phyloP scores from a whole-genome alignment of 2,329 filamentous ascomycete genomes.

The Paramyrothecium sp. region DNA sequence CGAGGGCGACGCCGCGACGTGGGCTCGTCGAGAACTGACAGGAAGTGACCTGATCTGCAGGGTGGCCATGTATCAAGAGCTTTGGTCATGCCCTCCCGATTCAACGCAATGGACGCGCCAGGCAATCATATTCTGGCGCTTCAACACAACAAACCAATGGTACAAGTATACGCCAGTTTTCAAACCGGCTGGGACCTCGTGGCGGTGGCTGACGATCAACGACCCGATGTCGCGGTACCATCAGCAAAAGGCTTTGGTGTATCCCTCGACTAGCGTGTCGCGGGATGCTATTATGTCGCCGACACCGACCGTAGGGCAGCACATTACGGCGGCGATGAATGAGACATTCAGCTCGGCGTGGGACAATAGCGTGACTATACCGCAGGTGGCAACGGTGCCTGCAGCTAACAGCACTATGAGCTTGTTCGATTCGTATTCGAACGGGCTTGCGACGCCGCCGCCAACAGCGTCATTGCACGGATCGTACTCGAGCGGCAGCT shows the following conservation, averaged over 20 bases:
- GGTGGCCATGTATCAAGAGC: conserved; percentile 67
- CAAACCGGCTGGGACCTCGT: conserved; percentile 53
- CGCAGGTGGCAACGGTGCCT: conserved; percentile 31
- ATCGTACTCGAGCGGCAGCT: conserved; percentile 43
- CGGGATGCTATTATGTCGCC: conserved; percentile 53
- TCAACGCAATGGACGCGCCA: conserved; percentile 53
- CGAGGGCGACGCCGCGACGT: conserved; percentile 37
- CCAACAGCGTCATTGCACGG: conserved; percentile 50
- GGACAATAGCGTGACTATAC: conserved; percentile 30
- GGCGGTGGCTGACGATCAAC: conserved; percentile 61
- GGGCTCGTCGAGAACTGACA: conserved; percentile 38
- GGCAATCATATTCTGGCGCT: conserved; percentile 63
- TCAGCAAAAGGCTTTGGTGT: conserved; percentile 45
- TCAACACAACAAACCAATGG: conserved; percentile 52
- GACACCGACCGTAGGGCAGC: conserved; percentile 47
- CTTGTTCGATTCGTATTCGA: conserved; percentile 49
- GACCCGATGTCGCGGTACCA: conserved; percentile 60
- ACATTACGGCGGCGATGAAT: conserved; percentile 53
- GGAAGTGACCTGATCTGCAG: conserved; percentile 57
- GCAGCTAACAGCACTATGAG: conserved; percentile 31
- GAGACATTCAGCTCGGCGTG: conserved; percentile 54
- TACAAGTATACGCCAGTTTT: conserved; percentile 46
- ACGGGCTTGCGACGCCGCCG: conserved; percentile 56
- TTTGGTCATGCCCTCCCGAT: conserved; percentile 54
- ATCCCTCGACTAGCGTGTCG: conserved; percentile 29